Evolutionary conservation across 164 flowering plant genomes (phyloP), one percentile per base, ranked within the genome.

Genomic region (Kingdonia uniflora): DNA sequence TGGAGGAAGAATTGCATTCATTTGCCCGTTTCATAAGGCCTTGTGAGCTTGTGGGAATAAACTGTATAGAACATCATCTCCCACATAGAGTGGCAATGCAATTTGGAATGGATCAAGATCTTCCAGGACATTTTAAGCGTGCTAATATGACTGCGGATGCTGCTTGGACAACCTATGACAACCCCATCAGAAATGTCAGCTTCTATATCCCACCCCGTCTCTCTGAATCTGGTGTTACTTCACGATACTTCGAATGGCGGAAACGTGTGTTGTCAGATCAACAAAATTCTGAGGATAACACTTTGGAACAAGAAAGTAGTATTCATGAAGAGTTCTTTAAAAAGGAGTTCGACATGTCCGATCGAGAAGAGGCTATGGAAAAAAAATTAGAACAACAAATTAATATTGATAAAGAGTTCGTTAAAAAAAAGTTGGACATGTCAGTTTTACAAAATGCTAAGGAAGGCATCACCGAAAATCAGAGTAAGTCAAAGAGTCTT

Each of bases 21-120:
- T 67, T 56, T 46, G 52, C 44, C 24, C 54, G 52, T 40, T 70
- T 62, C 55, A 5, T 73, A 11, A 59, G 45, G 61, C 52, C 45
- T n/a, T 51, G 52, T 29, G 71, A 67, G 54, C 50, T 75, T 24
- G 67, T 62, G 35, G 74, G 72, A 47, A 11, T 68, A 11, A 56
- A 63, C 29, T 42, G 50, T 46, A 50, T 50, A 16, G 59, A 67
- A 33, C 56, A 45, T 14, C 68, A 74, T 51, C 39, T 43, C 6
- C 79, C 79, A 0, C 66, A 69, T 57, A 12, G 76, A 20, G 76
- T 69, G 3, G 60, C 66, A 10, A 69, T 59, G 76, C 74, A 72
- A 24, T 75, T 72, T 45, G 71, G 74, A 11, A 24, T 69, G 20
- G 69, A 69, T 55, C 69, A 69, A 42, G 74, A 65, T 43, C 15